Base-by-base conservation (phyloP, 2,329 filamentous ascomycete genomes). In the Curvularia sp. region DNA sequence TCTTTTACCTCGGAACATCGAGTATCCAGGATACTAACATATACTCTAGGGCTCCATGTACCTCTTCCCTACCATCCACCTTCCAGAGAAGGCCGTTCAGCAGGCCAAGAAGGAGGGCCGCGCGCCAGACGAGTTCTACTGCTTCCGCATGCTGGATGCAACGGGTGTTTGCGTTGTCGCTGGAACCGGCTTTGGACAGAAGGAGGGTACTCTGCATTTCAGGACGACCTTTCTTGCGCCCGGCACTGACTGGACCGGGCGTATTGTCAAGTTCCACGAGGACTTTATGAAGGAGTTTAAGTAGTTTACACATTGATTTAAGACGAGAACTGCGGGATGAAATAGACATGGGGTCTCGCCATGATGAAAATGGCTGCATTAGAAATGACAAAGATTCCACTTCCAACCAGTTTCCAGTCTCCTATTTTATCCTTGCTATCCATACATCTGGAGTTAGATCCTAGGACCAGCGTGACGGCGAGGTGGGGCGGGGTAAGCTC, bases 161-260 rank as follows among this genome's bases (percentile, higher is more conserved):
- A 99, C 95, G 0, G 95, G 95, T 60, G 89, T 99, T 57, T 99
- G 95, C 72, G 90, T 97, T 53, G 93, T 99, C 2, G 90, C 95
- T 1, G 95, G 95, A 44, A 89, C 88, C 57, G 95, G 95, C 0
- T 99, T 99, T 75, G 95, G 95, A 5, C 95, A 99, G 83, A 93
- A 90, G 80, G 90, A 95, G 72, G 90, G 89, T 70, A 95, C 91
- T 0, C 83, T 95, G 72, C 95, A 99, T 82, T 96, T 99, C 85
- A 85, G 95, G 62, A 99, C 95, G 4, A 99, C 95, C 0, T 99
- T 99, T 84, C 82, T 99, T 41, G 94, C 95, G 0, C 95, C 95
- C 0, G 95, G 95, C 13, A 98, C 94, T 1, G 93, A 97, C 70
- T 99, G 95, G 95, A 89, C 96, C 6, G 88, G 89, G 49, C 85